Evolutionary conservation across 2,329 filamentous ascomycete genomes (phyloP), one percentile per base, ranked within the genome.

Genomic region (Daldinia eschscholtzii): DNA sequence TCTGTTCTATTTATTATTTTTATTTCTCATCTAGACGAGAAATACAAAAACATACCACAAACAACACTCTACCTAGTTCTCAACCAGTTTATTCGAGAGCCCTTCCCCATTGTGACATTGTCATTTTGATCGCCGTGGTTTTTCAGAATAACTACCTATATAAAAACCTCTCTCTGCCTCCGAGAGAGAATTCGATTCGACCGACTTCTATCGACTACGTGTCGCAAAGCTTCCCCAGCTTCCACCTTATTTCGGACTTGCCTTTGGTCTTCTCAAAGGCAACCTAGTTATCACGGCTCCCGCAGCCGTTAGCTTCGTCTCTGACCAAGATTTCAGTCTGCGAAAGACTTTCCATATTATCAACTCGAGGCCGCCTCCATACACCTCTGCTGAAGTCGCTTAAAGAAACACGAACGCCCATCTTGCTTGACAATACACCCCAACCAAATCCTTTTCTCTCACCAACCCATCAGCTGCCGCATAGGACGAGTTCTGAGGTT

Each of bases 401-500:
- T 86, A 85, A 86, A 78, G 78, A 81, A 68, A 70, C 71, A 69
- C 79, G 83, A 83, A 81, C 86, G 78, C 81, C 81, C 76, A 78
- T 83, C 76, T 78, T 86, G 80, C 82, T 87, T 81, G 83, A 86
- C 81, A 80, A 80, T 76, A 80, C 81, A 76, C 80, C 80, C 78
- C 80, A 84, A 80, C 80, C 81, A 73, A 81, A 77, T 81, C 84
- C 84, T 75, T 79, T 82, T 81, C 87, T 86, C 82, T 87, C 84
- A 80, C 84, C 87, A 81, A 83, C 84, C 82, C 84, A 86, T 88
- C 92, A 97, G 93, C 95, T 98, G 96, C 96, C 96, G 96, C 95
- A 99, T 99, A 98, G 93, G 93, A 97, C 92, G 91, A 89, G 89
- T 91, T 91, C 89, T 89, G 88, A 91, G 92, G 92, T 94, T 97